phyloP scores from a whole-genome alignment of 495 filamentous ascomycete species.

The Amniculicola lignicola region DNA sequence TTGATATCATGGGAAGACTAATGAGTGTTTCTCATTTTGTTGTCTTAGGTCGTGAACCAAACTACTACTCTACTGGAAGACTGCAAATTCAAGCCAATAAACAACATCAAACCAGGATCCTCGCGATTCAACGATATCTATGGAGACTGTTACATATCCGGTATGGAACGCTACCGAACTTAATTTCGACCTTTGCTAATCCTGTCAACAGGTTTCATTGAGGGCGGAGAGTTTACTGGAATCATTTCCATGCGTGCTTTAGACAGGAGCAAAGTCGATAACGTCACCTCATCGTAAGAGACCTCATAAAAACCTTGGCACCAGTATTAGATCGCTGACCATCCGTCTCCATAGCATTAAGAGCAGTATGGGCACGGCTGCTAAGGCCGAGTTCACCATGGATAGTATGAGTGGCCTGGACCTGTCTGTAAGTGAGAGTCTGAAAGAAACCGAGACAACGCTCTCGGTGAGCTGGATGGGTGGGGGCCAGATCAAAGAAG shows the following conservation, averaged over 20 bases:
- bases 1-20: not conserved
- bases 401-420: no score
- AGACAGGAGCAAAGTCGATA: slow-evolving; percentile 12
- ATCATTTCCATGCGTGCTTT: slow-evolving; percentile 33
- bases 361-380: not conserved
- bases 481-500: slow-evolving; percentile 32
- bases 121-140: slow-evolving; percentile 31
- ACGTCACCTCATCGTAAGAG: no score
- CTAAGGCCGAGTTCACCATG: not conserved
- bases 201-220: slow-evolving; percentile 26
- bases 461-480: slow-evolving; percentile 37
- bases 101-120: not conserved
- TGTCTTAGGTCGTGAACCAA: no score
- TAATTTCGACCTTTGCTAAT: not conserved
- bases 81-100: no score
- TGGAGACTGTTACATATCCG: slow-evolving; percentile 38
- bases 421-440: slow-evolving; percentile 12
- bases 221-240: slow-evolving; percentile 36
- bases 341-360: no score
- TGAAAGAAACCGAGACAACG: slow-evolving; percentile 25
- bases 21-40: no score
- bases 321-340: no score
- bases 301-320: no score
- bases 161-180: not conserved
- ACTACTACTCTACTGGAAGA: no score